Evolutionary conservation across 1,284 basidiomycete species (phyloP), one percentile per base, ranked within the genome.

Genomic region (Apiotrichum siamense): DNA sequence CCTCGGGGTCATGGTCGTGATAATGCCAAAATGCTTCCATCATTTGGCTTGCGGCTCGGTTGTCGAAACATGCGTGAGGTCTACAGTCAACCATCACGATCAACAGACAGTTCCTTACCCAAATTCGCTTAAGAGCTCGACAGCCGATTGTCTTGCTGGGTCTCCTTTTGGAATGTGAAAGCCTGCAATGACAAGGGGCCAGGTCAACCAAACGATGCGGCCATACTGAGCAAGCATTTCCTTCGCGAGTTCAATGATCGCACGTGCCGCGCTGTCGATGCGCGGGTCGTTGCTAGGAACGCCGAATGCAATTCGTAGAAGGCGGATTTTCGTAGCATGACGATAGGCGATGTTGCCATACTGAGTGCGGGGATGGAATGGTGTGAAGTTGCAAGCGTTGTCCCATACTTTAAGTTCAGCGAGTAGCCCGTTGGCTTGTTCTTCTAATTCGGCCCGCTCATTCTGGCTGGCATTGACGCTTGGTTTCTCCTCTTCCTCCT

Each of bases 11-110:
- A 13, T 54, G 51, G 20, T 63, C 55, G 38, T 60, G 54, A 46
- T 55, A 59, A 33, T 50, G 55, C 63, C 64, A 68, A 44, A 63
- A 65, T 43, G 63, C 59, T 24, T 52, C 47, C 52, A 68, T 54
- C 44, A 65, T 55, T 15, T 58, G 54, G 37, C 58, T 54, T 5
- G 64, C 64, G 3, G 60, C 60, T 3, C 52, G 51, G 54, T 69
- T 69, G 47, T 72, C 70, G 41, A 70, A 72, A 42, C 67, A 67
- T 3, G 70, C 70, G 45, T 72, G 63, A 2, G 64, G 64, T n/a
- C 66, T 65, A 38, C 40, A 37, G 47, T 27, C 5, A 32, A 17
- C 21, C 13, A 39, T 9, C 20, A 5, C 12, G 15, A 3, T 23
- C 10, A 18, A 6, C 24, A 20, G 13, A 20, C 31, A 10, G 21